These are phyloP conservation scores for Phytophthora litchii DNA, from an alignment of 352 stramenopile species.

Conservation along the genomic window DNA sequence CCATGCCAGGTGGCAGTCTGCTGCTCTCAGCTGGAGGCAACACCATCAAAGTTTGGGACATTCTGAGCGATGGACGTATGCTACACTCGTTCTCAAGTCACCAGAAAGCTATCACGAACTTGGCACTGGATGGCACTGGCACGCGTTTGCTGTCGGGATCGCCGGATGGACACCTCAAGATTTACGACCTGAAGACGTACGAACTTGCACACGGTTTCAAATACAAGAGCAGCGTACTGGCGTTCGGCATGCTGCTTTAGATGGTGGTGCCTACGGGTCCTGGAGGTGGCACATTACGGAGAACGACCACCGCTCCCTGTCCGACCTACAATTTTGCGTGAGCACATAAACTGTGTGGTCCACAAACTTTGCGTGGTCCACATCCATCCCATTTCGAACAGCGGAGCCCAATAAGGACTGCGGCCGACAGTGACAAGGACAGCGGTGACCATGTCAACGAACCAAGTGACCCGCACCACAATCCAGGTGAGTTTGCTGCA, in stretches of 20 bases:
- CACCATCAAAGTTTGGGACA: constrained; percentile 93
- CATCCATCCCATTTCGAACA: no score
- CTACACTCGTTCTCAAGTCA: constrained; percentile 92
- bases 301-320: no score
- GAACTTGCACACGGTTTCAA: constrained; percentile 91
- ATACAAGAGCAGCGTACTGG: constrained; percentile 81
- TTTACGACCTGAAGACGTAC: constrained; percentile 93
- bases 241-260: constrained; percentile 86
- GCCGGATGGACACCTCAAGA: constrained; percentile 93
- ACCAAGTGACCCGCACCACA: constrained; percentile 76
- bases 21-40: constrained; percentile 89
- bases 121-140: constrained; percentile 87
- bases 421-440: no score
- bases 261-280: no score
- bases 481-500: constrained; percentile 55
- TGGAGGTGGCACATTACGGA: no score
- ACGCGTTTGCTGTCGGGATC: constrained; percentile 90
- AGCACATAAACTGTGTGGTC: no score
- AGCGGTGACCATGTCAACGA: constrained; percentile 18
- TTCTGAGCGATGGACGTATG: constrained; percentile 85
- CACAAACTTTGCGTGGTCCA: no score
- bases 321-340: no score
- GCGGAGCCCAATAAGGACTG: no score
- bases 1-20: constrained; percentile 83
- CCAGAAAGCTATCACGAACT: constrained; percentile 94